phyloP scores from a whole-genome alignment of 2,329 filamentous ascomycete genomes.

The Aspergillus hortae region DNA sequence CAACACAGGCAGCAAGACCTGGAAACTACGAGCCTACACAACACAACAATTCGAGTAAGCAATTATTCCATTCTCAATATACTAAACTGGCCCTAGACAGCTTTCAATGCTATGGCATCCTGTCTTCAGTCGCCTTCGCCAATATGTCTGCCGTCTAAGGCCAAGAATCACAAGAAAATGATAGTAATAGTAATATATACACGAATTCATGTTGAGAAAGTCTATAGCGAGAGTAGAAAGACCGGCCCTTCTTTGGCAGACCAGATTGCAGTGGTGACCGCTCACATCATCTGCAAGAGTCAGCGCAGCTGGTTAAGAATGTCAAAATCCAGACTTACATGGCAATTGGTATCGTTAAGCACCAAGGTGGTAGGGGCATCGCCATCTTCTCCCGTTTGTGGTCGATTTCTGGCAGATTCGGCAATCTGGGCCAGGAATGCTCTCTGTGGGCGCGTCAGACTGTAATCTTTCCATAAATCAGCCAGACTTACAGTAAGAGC shows the following conservation, averaged over 20 bases:
- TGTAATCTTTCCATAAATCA: conserved; percentile 1
- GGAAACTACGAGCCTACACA: too few relatives aligned
- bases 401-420: conserved; percentile 33
- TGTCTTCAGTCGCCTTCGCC: too few relatives aligned
- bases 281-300: conserved; percentile 5
- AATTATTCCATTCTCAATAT: too few relatives aligned
- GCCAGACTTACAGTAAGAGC: conserved; percentile 50
- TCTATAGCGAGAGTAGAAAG: too few relatives aligned
- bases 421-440: conserved; percentile 47
- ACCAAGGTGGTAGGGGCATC: conserved; percentile 14
- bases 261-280: neutral
- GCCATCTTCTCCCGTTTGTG: conserved; percentile 15
- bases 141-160: too few relatives aligned
- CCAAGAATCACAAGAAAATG: too few relatives aligned
- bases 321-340: conserved; percentile 27
- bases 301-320: neutral
- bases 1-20: neutral
- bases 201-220: too few relatives aligned
- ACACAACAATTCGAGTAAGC: too few relatives aligned
- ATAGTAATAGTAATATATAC: too few relatives aligned
- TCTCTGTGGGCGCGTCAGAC: conserved; percentile 32
- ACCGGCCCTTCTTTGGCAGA: too few relatives aligned
- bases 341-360: conserved; percentile 45
- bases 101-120: too few relatives aligned
- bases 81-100: too few relatives aligned